A percentile compares a stretch with the other conserved stretches of the same genome.
Conservation (phyloP, 768 basidiomycete genomes). For the Tricholoma flavovirens region DNA sequence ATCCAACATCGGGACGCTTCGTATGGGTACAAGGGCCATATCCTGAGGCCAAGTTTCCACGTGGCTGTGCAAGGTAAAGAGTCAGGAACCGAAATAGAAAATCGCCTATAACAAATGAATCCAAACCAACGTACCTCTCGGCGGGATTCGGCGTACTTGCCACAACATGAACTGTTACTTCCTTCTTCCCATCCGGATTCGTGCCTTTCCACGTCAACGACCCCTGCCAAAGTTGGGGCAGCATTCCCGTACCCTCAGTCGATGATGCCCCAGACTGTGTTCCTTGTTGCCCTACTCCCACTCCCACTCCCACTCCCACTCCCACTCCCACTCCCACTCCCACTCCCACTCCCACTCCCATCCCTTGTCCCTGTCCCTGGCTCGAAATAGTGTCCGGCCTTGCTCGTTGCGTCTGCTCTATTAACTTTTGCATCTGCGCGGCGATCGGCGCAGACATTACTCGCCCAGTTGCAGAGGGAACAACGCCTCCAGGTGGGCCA, state of each 20-base stretch:
- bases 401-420: slow-evolving; percentile 33
- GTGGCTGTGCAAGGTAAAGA: slow-evolving; percentile 29
- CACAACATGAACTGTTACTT: slow-evolving; percentile 38
- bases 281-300: neutral
- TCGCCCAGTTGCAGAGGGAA: neutral
- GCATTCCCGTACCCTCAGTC: slow-evolving; percentile 9
- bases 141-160: slow-evolving; percentile 21
- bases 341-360: too few species aligned
- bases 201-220: slow-evolving; percentile 39
- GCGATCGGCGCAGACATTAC: slow-evolving; percentile 15
- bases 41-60: slow-evolving; percentile 47
- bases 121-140: slow-evolving; percentile 27
- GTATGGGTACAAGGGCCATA: slow-evolving; percentile 36
- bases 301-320: too few species aligned
- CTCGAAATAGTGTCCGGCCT: neutral
- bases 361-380: neutral
- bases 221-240: slow-evolving; percentile 40
- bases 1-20: slow-evolving; percentile 31
- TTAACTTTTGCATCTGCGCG: slow-evolving; percentile 43
- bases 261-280: neutral
- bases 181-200: slow-evolving; percentile 30
- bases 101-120: neutral
- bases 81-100: neutral
- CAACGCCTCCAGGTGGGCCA: neutral
- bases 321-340: too few species aligned